Conservation (phyloP, 2,329 filamentous ascomycete genomes). For the Fusarium chuoi region DNA sequence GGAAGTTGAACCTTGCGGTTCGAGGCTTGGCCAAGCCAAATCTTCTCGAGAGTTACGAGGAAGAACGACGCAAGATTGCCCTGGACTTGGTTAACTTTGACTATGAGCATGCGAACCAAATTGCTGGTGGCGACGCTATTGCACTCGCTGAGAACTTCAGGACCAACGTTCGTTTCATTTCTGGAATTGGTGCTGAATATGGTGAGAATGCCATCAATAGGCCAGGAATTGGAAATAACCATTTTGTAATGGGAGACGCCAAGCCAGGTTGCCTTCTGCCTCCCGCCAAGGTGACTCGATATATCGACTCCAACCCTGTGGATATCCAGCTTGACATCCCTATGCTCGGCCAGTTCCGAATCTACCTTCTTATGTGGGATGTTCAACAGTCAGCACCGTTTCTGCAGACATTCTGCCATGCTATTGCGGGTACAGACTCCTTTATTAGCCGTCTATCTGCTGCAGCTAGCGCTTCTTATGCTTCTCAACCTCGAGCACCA, state of each 20-base stretch:
- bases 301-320: conserved; percentile 81
- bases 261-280: conserved; percentile 67
- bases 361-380: conserved; percentile 76
- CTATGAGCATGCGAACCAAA: conserved; percentile 66
- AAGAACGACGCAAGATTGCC: conserved; percentile 71
- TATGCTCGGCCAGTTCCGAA: conserved; percentile 79
- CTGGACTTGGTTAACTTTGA: conserved; percentile 69
- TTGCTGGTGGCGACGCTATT: conserved; percentile 69
- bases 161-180: conserved; percentile 78
- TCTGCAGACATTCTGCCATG: conserved; percentile 67
- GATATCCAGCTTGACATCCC: conserved; percentile 83
- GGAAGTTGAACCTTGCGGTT: conserved; percentile 63
- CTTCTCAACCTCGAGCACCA: conserved; percentile 64
- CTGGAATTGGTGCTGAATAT: conserved; percentile 74
- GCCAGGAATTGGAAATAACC: conserved; percentile 48
- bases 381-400: conserved; percentile 66
- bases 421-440: conserved; percentile 61
- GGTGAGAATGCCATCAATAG: conserved; percentile 62
- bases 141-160: conserved; percentile 75
- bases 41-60: conserved; percentile 70
- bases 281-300: conserved; percentile 77
- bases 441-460: conserved; percentile 69
- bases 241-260: conserved; percentile 59
- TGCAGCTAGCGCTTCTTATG: conserved; percentile 70
- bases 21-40: conserved; percentile 64